phyloP scores from a whole-genome alignment of 2,329 filamentous ascomycete genomes.

The Diaporthe batatas region DNA sequence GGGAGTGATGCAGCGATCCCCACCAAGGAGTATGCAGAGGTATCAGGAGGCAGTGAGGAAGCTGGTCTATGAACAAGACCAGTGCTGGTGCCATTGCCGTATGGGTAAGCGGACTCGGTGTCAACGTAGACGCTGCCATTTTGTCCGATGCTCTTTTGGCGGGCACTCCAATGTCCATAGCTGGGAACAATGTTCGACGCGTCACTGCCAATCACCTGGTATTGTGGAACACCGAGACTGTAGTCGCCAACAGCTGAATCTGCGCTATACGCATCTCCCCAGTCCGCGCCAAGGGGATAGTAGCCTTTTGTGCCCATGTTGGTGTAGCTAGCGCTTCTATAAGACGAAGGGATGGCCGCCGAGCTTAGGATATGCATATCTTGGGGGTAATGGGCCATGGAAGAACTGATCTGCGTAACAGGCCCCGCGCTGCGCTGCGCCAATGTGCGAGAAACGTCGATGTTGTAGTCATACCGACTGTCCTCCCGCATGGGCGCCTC shows the following conservation, averaged over 20 bases:
- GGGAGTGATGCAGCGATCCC: slow-evolving; percentile 58
- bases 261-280: slow-evolving; percentile 53
- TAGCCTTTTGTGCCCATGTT: slow-evolving; percentile 45
- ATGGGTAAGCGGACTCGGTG: slow-evolving; percentile 52
- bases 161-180: slow-evolving; percentile 41
- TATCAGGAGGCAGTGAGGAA: slow-evolving; percentile 47
- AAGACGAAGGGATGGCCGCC: slow-evolving; percentile 51
- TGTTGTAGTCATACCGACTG: slow-evolving; percentile 53
- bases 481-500: slow-evolving; percentile 53
- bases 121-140: slow-evolving; percentile 53
- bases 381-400: slow-evolving; percentile 51
- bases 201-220: slow-evolving; percentile 54
- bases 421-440: slow-evolving; percentile 47
- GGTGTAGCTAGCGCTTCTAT: slow-evolving; percentile 47
- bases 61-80: slow-evolving; percentile 54
- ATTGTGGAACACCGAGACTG: slow-evolving; percentile 50
- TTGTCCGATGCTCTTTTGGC: slow-evolving; percentile 38
- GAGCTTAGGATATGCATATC: slow-evolving; percentile 51
- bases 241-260: slow-evolving; percentile 56
- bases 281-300: slow-evolving; percentile 52
- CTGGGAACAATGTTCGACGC: slow-evolving; percentile 51
- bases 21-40: slow-evolving; percentile 57
- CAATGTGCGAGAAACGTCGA: slow-evolving; percentile 53
- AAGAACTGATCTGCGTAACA: slow-evolving; percentile 48
- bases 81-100: slow-evolving; percentile 43